A percentile compares a stretch with the other conserved stretches of the same genome.
Conservation (phyloP, 2,329 filamentous ascomycete species). For the Fusarium ramigenum region DNA sequence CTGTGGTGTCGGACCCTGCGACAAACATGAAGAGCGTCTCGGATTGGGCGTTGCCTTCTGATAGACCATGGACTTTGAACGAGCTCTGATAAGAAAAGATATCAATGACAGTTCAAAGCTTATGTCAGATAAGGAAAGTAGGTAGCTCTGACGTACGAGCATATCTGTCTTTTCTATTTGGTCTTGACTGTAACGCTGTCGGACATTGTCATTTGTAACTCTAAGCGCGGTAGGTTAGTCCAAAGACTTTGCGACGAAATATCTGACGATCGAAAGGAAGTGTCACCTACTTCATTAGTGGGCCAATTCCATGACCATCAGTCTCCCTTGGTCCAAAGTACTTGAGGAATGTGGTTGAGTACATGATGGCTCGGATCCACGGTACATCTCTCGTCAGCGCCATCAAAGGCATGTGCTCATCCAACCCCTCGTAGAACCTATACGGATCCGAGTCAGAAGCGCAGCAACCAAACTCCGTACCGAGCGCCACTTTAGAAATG, state of each 20-base stretch:
- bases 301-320: neutral
- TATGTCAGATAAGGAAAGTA: rapidly evolving
- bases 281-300: neutral
- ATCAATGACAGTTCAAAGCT: rapidly evolving
- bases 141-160: neutral
- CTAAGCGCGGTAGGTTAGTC: rapidly evolving
- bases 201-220: neutral
- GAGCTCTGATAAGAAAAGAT: neutral
- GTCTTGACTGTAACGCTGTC: neutral
- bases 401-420: neutral
- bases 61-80: neutral
- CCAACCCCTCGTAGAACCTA: neutral
- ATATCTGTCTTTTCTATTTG: neutral
- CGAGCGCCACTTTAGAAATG: neutral
- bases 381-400: neutral
- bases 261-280: neutral
- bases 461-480: neutral
- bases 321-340: neutral
- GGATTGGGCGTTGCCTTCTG: neutral
- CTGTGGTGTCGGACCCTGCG: slow-evolving; percentile 1
- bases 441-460: neutral
- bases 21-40: neutral
- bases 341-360: neutral
- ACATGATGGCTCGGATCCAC: neutral
- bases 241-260: too few relatives aligned